phyloP scores from a whole-genome alignment of 768 basidiomycete genomes.

The Termitomyces sp. region DNA sequence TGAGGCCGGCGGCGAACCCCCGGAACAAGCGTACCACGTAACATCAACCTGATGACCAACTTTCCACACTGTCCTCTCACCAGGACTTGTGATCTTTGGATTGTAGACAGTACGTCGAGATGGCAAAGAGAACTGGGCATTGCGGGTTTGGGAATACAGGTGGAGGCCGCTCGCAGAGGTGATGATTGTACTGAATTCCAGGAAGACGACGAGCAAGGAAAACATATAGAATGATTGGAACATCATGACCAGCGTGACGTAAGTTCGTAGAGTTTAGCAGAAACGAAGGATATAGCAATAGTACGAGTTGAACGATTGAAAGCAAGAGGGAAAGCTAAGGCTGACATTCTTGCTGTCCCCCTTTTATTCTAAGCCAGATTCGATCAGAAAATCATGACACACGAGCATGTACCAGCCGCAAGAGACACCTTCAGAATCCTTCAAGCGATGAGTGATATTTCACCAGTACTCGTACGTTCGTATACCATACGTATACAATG shows the following conservation, averaged over 20 bases:
- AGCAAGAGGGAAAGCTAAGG: conserved; percentile 12
- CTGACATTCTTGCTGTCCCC: conserved; percentile 6
- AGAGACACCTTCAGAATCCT: too few species aligned
- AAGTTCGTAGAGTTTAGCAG: conserved; percentile 16
- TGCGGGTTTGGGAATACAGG: conserved; percentile 24
- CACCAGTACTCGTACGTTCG: too few species aligned
- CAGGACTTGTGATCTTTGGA: conserved; percentile 39
- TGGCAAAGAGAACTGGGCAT: neutral
- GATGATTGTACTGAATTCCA: conserved; percentile 19
- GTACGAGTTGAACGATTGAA: conserved; percentile 4
- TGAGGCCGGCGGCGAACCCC: conserved; percentile 9
- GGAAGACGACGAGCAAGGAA: conserved; percentile 15
- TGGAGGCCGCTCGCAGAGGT: conserved; percentile 20
- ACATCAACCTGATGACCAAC: conserved; percentile 31
- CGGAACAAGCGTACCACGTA: conserved; percentile 37
- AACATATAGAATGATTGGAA: conserved; percentile 22
- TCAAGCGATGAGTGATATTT: too few species aligned
- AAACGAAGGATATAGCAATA: conserved; percentile 5
- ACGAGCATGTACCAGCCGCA: neutral
- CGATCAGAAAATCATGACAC: neutral
- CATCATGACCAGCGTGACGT: conserved; percentile 32
- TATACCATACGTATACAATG: too few species aligned
- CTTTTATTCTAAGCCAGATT: conserved; percentile 10
- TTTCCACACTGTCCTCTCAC: conserved; percentile 34
- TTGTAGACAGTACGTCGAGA: conserved; percentile 31